Base-by-base conservation (phyloP, 257 asterid genomes). In the Primulina huaijiensis region DNA sequence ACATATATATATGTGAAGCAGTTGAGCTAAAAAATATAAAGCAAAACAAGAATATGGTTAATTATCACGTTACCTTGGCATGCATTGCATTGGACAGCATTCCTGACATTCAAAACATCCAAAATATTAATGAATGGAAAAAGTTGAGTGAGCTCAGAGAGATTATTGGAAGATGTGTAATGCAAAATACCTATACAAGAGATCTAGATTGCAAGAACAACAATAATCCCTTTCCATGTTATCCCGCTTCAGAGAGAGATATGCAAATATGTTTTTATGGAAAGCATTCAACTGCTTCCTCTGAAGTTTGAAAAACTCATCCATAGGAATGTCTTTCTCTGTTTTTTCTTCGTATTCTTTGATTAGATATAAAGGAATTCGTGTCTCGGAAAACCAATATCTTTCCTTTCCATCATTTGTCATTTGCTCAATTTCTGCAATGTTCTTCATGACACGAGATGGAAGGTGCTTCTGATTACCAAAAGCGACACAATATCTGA, bases 391-490 rank as follows among this genome's bases (percentile, higher is more conserved):
- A 74, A 92, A 89, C 98, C 98, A 92, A 76, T 86, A 82, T 76
- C 81, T 86, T 76, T 86, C 92, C 78, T 73, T 81, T 55, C 85
- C 95, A 60, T 80, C 87, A 66, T 69, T 77, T 33, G 63, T 78
- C 43, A 55, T 82, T 80, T 88, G 70, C 82, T 83, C 95, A 33
- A 73, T 74, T 81, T 92, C 94, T 56, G 69, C 21, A 33, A 88
- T 53, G 77, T 77, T 81, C 86, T 89, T 89, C 95, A 83, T 82
- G 43, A 92, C 86, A 53, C 93, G 95, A 9, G 95, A 87, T 20
- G 98, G 88, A 62, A 92, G 90, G 84, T 89, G 95, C 64, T 89
- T 92, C 84, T 88, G 95, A 80, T 76, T 82, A 67, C 87, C 86
- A 74, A 92, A 89, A 53, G 83, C 87, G 78, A 89, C 83, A 60